phyloP scores from a whole-genome alignment of 306 rosid species.

The Glycyrrhiza uralensis region DNA sequence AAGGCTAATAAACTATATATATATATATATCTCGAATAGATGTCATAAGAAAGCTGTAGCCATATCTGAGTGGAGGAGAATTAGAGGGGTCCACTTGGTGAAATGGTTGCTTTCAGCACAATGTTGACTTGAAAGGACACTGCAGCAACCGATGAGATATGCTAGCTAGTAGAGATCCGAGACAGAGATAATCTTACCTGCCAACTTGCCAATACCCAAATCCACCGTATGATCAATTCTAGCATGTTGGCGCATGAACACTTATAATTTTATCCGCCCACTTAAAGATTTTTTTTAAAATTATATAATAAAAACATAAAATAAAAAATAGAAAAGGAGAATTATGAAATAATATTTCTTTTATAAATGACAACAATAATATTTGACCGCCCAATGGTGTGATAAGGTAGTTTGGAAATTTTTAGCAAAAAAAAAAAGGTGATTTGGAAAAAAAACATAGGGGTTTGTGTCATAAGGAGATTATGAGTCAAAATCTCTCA shows the following conservation, averaged over 20 bases:
- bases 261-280: background rate
- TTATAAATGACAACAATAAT: no score
- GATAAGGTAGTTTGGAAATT: no score
- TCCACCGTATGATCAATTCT: background rate
- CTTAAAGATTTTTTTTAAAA: no score
- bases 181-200: background rate
- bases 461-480: no score
- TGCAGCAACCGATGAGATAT: background rate
- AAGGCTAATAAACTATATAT: background rate
- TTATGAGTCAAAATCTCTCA: no score
- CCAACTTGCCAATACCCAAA: background rate
- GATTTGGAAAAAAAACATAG: no score
- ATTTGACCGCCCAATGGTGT: no score
- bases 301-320: no score
- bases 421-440: no score
- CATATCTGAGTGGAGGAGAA: background rate
- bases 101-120: background rate
- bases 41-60: background rate
- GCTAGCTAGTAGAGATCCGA: no score
- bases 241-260: background rate
- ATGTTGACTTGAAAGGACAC: background rate
- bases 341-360: no score
- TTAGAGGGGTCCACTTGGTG: constrained; percentile 3
- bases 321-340: no score
- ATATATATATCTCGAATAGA: background rate